phyloP scores from a whole-genome alignment of 73 alveolate genomes.

The Diophrys appendiculata region DNA sequence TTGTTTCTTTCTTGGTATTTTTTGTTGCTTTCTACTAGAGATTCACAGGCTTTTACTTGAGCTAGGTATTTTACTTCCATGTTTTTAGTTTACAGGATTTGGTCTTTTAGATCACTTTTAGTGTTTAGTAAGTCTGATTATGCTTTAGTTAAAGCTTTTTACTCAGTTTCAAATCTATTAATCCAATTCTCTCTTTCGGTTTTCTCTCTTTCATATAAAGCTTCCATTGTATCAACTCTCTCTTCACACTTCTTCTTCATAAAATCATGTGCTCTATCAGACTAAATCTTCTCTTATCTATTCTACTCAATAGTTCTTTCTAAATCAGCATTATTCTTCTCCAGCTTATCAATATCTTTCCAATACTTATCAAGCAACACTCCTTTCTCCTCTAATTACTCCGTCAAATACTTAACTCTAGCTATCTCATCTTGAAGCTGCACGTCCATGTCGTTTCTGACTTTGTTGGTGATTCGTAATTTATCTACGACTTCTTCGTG shows the following conservation, averaged over 20 bases:
- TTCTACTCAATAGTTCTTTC: constrained; percentile 27
- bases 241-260: constrained; percentile 51
- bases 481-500: constrained; percentile 40
- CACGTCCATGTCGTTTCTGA: constrained; percentile 47
- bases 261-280: constrained; percentile 51
- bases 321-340: constrained; percentile 11
- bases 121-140: constrained; percentile 37
- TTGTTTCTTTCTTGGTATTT: constrained; percentile 11
- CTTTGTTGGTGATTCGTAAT: constrained; percentile 50
- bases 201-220: constrained; percentile 46
- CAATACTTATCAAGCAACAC: constrained; percentile 14
- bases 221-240: constrained; percentile 51
- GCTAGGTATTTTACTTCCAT: constrained; percentile 38
- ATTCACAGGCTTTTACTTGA: neutral
- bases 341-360: constrained; percentile 48
- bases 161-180: constrained; percentile 61
- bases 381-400: constrained; percentile 25
- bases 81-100: constrained; percentile 39
- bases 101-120: constrained; percentile 46
- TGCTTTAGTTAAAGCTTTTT: constrained; percentile 56
- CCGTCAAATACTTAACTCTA: neutral
- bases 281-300: constrained; percentile 31
- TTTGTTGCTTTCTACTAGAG: constrained; percentile 11
- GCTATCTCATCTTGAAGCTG: constrained; percentile 10
- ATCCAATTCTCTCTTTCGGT: constrained; percentile 69